phyloP scores from a whole-genome alignment of 441 rosid species.

The Croton setiger region DNA sequence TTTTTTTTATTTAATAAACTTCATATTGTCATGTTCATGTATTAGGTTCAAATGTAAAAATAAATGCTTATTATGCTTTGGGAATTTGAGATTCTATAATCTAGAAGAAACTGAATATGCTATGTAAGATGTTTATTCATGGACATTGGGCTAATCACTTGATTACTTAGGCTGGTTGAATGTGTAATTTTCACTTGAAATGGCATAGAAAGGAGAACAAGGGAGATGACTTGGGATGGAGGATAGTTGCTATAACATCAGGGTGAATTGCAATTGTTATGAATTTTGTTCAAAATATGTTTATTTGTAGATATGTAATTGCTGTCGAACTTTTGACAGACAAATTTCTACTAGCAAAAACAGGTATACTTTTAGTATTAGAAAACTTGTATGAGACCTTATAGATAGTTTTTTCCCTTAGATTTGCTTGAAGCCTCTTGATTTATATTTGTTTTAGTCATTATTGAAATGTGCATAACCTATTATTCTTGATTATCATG shows the following conservation, averaged over 20 bases:
- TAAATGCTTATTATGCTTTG: neutral
- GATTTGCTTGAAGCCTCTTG: neutral
- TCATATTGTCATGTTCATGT: too few species aligned
- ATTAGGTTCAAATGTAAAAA: neutral
- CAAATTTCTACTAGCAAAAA: neutral
- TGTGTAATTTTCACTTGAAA: neutral
- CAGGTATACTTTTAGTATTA: neutral
- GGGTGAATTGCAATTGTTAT: neutral
- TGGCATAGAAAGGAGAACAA: neutral
- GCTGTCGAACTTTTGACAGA: neutral
- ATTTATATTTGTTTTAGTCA: neutral
- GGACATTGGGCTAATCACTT: neutral
- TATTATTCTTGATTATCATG: neutral
- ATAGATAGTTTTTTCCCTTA: neutral
- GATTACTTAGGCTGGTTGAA: neutral
- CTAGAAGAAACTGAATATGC: neutral
- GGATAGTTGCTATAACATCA: neutral
- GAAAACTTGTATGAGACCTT: neutral
- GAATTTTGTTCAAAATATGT: neutral
- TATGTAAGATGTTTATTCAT: neutral
- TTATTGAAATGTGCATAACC: neutral
- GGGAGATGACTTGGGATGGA: too few species aligned
- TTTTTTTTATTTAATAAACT: neutral
- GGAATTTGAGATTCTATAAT: neutral
- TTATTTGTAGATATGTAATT: neutral